Percentiles rank a stretch among this genome's conserved stretches.
Evolutionary conservation across 2,329 filamentous ascomycete genomes (phyloP).

Genomic region (Colletotrichum ledebouriae): DNA sequence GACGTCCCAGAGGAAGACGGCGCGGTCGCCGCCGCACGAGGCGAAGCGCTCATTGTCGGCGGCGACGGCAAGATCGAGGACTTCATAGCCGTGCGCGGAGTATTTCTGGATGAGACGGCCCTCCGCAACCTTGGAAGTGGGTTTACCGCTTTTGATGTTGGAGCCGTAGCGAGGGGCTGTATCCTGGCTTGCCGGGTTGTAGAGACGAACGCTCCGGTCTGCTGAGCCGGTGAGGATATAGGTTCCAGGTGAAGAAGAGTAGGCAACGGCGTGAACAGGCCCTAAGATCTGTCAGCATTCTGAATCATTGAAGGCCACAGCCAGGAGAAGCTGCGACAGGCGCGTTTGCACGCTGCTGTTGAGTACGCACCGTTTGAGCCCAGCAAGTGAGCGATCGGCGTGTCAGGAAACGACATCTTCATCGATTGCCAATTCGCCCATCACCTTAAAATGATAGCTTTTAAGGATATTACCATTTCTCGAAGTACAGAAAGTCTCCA

Average conservation of each 20-base stretch:
- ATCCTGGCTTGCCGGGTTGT: slow-evolving; percentile 74
- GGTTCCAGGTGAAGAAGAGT: slow-evolving; percentile 79
- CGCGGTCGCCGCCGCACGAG: slow-evolving; percentile 89
- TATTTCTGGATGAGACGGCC: slow-evolving; percentile 87
- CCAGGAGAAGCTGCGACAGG: neutral
- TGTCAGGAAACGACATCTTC: slow-evolving; percentile 61
- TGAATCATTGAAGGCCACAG: no score
- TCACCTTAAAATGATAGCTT: slow-evolving; percentile 12
- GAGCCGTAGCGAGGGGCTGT: slow-evolving; percentile 44
- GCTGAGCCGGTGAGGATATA: slow-evolving; percentile 89
- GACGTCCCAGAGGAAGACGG: slow-evolving; percentile 96
- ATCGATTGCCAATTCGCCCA: slow-evolving; percentile 30
- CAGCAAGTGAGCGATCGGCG: slow-evolving; percentile 67
- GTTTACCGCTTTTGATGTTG: slow-evolving; percentile 52
- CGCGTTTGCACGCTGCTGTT: neutral
- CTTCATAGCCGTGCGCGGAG: slow-evolving; percentile 89
- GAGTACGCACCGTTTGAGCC: slow-evolving; percentile 68
- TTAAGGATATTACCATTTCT: slow-evolving; percentile 16
- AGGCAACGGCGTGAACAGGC: slow-evolving; percentile 79
- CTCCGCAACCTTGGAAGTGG: slow-evolving; percentile 55
- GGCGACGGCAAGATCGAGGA: slow-evolving; percentile 83
- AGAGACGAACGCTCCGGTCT: slow-evolving; percentile 87
- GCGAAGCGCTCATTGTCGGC: slow-evolving; percentile 87
- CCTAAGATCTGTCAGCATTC: slow-evolving; percentile 56
- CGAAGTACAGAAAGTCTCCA: neutral